Conservation (phyloP, 1,139 yeast genomes). For the Yamadazyma jaroonii region DNA sequence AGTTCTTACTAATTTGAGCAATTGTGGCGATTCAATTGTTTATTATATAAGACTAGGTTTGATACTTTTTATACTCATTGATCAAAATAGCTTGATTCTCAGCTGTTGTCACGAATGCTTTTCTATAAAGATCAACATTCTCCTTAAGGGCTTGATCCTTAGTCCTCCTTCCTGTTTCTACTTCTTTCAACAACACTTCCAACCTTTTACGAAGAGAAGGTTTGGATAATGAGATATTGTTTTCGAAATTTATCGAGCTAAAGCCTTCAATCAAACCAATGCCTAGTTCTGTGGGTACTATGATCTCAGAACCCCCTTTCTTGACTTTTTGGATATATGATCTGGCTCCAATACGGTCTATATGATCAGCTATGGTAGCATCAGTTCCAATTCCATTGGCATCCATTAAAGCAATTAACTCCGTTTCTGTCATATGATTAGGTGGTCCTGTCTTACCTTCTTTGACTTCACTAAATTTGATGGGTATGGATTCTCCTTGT, state of each 20-base stretch:
- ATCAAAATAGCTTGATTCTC: constrained; percentile 29
- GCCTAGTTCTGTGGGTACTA: constrained; percentile 83
- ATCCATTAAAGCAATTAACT: constrained; percentile 91
- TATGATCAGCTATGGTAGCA: constrained; percentile 98
- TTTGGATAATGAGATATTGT: constrained; percentile 71
- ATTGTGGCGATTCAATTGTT: too few species aligned
- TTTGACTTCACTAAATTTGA: constrained; percentile 56
- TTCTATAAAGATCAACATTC: constrained; percentile 58
- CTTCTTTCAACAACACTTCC: constrained; percentile 64
- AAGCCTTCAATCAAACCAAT: constrained; percentile 88
- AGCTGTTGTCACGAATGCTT: constrained; percentile 48
- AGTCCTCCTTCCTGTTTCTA: constrained; percentile 61
- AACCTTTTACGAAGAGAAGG: constrained; percentile 81
- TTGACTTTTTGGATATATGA: constrained; percentile 60
- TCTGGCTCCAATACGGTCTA: constrained; percentile 69
- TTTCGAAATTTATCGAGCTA: constrained; percentile 69
- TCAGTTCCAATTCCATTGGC: constrained; percentile 98
- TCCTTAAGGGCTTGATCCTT: constrained; percentile 56
- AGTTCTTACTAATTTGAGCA: too few species aligned
- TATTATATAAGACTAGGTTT: constrained; percentile 7
- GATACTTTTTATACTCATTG: constrained; percentile 16
- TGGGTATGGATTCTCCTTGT: constrained; percentile 52
- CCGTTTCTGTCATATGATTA: constrained; percentile 82
- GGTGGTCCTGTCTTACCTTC: constrained; percentile 85
- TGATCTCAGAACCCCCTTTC: constrained; percentile 31